These are phyloP conservation scores for Backusella mclennaniae DNA, from an alignment of 192 early-diverging fungal species.

Conservation along the genomic window DNA sequence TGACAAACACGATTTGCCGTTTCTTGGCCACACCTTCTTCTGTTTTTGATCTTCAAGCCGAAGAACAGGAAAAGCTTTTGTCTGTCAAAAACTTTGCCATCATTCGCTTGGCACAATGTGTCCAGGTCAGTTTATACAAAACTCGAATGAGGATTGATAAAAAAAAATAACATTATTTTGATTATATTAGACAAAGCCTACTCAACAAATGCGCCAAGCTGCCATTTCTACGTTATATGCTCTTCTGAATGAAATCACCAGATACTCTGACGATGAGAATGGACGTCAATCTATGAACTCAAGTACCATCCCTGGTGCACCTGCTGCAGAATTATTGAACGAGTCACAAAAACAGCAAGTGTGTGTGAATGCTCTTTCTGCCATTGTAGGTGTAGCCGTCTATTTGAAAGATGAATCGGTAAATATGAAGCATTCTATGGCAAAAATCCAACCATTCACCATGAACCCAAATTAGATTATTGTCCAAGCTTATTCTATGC, in stretches of 20 bases:
- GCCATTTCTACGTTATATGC: constrained; percentile 35
- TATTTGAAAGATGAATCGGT: constrained; percentile 53
- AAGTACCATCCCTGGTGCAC: neutral
- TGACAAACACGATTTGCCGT: constrained; percentile 44
- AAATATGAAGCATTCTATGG: neutral
- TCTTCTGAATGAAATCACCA: constrained; percentile 38
- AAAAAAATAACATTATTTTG: neutral
- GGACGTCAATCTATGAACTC: neutral
- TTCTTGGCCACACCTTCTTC: constrained; percentile 48
- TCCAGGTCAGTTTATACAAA: constrained; percentile 32
- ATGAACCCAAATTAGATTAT: constrained; percentile 44
- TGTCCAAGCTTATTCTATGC: constrained; percentile 57
- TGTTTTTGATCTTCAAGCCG: constrained; percentile 7
- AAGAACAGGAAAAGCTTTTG: neutral
- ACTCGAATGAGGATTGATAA: neutral
- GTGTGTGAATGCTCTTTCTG: constrained; percentile 50
- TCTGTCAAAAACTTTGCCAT: constrained; percentile 37
- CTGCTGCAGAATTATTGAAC: constrained; percentile 3
- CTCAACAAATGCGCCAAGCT: constrained; percentile 15
- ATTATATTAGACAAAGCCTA: constrained; percentile 21
- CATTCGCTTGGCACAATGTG: constrained; percentile 45
- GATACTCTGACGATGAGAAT: constrained; percentile 11
- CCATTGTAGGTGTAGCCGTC: constrained; percentile 50
- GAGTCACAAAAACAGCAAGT: constrained; percentile 43
- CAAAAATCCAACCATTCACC: neutral